phyloP scores from a whole-genome alignment of 805 yeast species.

The Ogataea methanolica region DNA sequence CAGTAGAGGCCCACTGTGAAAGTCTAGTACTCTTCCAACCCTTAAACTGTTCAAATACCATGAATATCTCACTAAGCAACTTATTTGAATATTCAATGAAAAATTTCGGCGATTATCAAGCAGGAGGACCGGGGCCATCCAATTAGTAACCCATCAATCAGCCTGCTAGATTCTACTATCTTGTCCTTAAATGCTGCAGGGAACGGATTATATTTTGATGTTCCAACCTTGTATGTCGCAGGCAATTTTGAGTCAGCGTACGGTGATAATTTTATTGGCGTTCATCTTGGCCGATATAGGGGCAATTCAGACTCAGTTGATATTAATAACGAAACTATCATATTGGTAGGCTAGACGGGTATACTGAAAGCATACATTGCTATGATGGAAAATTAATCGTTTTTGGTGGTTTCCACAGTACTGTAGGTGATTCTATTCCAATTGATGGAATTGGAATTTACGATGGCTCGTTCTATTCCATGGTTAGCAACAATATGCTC shows the following conservation, averaged over 20 bases:
- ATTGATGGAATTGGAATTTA: slow-evolving; percentile 21
- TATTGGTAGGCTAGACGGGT: slow-evolving; percentile 36
- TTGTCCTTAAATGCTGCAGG: slow-evolving; percentile 39
- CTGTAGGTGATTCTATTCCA: too few species aligned
- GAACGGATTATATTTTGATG: slow-evolving; percentile 27
- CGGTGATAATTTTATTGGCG: slow-evolving; percentile 35
- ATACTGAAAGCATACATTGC: background rate
- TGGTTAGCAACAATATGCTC: background rate
- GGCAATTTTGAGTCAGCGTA: slow-evolving; percentile 42
- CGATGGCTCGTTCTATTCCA: slow-evolving; percentile 36
- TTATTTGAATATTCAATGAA: slow-evolving; percentile 74
- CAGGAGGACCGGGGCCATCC: slow-evolving; percentile 20
- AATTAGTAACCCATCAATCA: slow-evolving; percentile 47
- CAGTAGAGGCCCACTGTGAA: slow-evolving; percentile 38
- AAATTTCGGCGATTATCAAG: slow-evolving; percentile 46
- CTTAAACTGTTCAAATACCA: slow-evolving; percentile 27
- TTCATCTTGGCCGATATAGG: slow-evolving; percentile 24
- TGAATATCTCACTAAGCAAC: slow-evolving; percentile 48
- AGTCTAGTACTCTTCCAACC: slow-evolving; percentile 42
- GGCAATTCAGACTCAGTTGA: slow-evolving; percentile 9
- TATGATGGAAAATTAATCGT: too few species aligned
- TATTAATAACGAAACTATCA: slow-evolving; percentile 7
- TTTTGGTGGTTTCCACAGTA: too few species aligned
- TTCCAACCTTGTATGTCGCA: slow-evolving; percentile 37
- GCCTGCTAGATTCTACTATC: slow-evolving; percentile 31